Evolutionary conservation across 352 stramenopile species (phyloP).

Genomic region (Phytophthora melonis): DNA sequence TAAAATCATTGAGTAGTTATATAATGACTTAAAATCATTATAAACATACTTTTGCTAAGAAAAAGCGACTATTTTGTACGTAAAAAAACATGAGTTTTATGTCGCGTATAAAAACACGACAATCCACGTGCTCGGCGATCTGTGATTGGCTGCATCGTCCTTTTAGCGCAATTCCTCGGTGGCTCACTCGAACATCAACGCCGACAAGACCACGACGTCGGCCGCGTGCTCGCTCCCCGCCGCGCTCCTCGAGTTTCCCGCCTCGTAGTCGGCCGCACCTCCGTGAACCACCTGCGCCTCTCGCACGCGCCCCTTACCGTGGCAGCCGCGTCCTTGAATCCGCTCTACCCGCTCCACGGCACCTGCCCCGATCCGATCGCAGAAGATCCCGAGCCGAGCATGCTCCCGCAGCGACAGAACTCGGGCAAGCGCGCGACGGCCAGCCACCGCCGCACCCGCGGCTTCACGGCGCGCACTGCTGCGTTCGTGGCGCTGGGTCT

Average conservation of each 20-base stretch:
- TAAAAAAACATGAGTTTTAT: too few relatives aligned
- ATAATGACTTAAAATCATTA: too few relatives aligned
- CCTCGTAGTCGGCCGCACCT: not conserved
- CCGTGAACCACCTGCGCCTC: constrained; percentile 4
- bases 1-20: too few relatives aligned
- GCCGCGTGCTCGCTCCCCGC: not conserved
- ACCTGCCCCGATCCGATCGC: not conserved
- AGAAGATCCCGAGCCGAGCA: constrained; percentile 26
- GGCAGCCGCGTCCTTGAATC: not conserved
- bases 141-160: not conserved
- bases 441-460: constrained; percentile 36
- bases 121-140: too few relatives aligned
- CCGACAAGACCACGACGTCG: constrained; percentile 31
- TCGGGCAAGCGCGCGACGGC: constrained; percentile 46
- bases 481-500: constrained; percentile 43
- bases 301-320: constrained; percentile 1
- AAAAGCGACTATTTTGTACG: too few relatives aligned
- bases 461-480: constrained; percentile 27
- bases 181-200: constrained; percentile 25
- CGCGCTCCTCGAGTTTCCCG: not conserved
- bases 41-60: too few relatives aligned
- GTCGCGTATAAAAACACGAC: too few relatives aligned
- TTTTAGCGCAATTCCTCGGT: too few relatives aligned
- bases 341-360: not conserved
- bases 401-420: constrained; percentile 67